Evolutionary conservation across 2,329 filamentous ascomycete genomes (phyloP).

Genomic region (Dichotomopilus funicola): DNA sequence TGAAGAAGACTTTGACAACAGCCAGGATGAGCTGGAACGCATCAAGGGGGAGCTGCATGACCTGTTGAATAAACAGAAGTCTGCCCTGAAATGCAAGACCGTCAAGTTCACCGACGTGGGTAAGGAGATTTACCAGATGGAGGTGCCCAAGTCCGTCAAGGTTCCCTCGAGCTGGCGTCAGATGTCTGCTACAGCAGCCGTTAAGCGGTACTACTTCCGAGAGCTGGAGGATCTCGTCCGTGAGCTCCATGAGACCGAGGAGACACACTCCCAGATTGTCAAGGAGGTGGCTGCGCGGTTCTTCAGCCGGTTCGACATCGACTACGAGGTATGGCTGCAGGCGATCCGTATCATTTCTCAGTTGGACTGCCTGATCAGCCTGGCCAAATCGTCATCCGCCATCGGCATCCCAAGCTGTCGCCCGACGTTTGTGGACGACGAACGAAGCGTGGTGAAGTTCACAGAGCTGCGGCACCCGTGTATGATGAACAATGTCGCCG

Average conservation of each 20-base stretch:
- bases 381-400: conserved; percentile 79
- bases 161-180: conserved; percentile 88
- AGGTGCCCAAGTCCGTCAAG: conserved; percentile 78
- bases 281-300: conserved; percentile 80
- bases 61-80: conserved; percentile 64
- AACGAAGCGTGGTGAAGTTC: conserved; percentile 85
- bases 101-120: conserved; percentile 79
- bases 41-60: conserved; percentile 67
- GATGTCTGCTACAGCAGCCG: conserved; percentile 86
- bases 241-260: conserved; percentile 85
- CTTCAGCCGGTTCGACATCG: conserved; percentile 78
- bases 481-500: conserved; percentile 79
- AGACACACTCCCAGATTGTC: conserved; percentile 84
- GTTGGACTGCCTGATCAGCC: conserved; percentile 87
- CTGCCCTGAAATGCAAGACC: conserved; percentile 65
- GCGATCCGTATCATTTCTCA: conserved; percentile 88
- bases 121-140: conserved; percentile 95
- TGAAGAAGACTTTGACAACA: conserved; percentile 86
- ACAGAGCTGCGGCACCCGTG: conserved; percentile 90
- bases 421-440: conserved; percentile 77
- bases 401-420: conserved; percentile 84
- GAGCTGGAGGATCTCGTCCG: conserved; percentile 78
- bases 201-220: conserved; percentile 90
- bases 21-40: conserved; percentile 66
- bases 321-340: conserved; percentile 78